Percentiles rank a stretch among this genome's conserved stretches.
phyloP scores from a whole-genome alignment of 129 eudicot species.

The Centella asiatica region DNA sequence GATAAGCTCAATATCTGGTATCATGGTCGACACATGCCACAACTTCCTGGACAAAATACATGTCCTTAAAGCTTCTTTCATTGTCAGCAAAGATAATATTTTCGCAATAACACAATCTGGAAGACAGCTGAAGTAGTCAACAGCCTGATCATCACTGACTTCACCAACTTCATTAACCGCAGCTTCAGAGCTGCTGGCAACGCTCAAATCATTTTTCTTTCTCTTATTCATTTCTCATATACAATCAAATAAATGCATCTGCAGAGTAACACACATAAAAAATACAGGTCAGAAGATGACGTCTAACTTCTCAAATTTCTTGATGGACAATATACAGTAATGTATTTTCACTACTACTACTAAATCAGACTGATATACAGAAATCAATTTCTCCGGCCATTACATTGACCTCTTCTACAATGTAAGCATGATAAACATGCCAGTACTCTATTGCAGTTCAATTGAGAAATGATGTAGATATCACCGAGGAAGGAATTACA shows the following conservation, averaged over 20 bases:
- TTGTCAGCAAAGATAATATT: not conserved
- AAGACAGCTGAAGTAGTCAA: not conserved
- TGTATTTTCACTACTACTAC: no score
- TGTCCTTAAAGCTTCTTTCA: not conserved
- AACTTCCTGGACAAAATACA: not conserved
- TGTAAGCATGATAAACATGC: no score
- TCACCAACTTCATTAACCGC: not conserved
- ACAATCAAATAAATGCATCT: not conserved
- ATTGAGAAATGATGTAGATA: not conserved
- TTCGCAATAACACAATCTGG: not conserved
- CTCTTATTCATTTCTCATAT: not conserved
- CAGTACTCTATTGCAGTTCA: not conserved
- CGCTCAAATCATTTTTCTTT: not conserved
- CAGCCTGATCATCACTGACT: no score
- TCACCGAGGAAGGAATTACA: not conserved
- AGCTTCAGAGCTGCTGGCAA: not conserved
- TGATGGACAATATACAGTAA: no score
- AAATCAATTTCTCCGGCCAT: no score
- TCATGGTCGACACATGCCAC: not conserved
- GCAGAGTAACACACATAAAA: not conserved
- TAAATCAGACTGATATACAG: no score
- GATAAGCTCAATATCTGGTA: not conserved
- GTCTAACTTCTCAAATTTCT: not conserved
- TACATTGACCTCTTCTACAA: no score
- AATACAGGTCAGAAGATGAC: not conserved